Evolutionary conservation across 768 basidiomycete genomes (phyloP).

Genomic region (Russula earlei): DNA sequence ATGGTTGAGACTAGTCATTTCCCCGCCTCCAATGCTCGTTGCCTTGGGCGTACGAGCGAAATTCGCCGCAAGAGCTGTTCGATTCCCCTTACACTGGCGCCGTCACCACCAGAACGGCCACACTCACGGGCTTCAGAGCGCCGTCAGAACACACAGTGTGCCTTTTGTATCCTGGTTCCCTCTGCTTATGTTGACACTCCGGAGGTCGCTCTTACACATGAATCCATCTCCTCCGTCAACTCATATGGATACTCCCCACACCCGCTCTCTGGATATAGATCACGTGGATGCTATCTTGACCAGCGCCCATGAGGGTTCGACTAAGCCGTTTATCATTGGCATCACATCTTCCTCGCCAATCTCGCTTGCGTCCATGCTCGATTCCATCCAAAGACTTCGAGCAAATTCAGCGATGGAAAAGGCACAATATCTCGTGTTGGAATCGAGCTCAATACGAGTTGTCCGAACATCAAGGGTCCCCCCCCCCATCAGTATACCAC

Average conservation of each 20-base stretch:
- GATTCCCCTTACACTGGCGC: slow-evolving; percentile 62
- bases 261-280: slow-evolving; percentile 48
- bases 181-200: background rate
- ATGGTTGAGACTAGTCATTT: slow-evolving; percentile 52
- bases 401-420: slow-evolving; percentile 20
- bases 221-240: slow-evolving; percentile 56
- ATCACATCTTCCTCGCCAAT: slow-evolving; percentile 53
- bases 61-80: slow-evolving; percentile 58
- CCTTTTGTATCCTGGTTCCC: background rate
- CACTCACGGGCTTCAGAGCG: slow-evolving; percentile 61
- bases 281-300: slow-evolving; percentile 51
- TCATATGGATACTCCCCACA: slow-evolving; percentile 84
- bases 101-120: slow-evolving; percentile 73
- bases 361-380: slow-evolving; percentile 47
- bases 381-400: slow-evolving; percentile 53
- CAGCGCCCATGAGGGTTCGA: slow-evolving; percentile 23
- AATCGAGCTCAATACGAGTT: slow-evolving; percentile 77
- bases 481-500: slow-evolving; percentile 60
- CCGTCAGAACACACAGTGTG: slow-evolving; percentile 52
- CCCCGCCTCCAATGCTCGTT: slow-evolving; percentile 64
- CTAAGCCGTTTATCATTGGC: slow-evolving; percentile 70
- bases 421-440: slow-evolving; percentile 39
- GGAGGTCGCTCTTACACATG: slow-evolving; percentile 53
- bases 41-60: slow-evolving; percentile 66
- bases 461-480: slow-evolving; percentile 62